Base-by-base conservation (phyloP, 805 yeast species). In the Candida jianshihensis region DNA sequence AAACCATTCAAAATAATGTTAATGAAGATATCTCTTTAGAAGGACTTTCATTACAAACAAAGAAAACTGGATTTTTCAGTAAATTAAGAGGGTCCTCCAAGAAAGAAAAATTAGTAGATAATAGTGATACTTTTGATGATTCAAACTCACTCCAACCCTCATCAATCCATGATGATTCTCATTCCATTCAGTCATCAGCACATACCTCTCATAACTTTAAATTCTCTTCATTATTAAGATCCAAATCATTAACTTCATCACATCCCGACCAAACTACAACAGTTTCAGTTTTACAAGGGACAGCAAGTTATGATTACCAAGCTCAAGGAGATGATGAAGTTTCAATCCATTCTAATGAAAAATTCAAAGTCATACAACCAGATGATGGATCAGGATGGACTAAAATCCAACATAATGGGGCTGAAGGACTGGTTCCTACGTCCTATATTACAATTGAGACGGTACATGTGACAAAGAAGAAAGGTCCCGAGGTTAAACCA, bases 301-400 rank as follows among this genome's bases (percentile, higher is more conserved):
- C 65, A 34, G 95, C 84, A 0, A 47, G 82, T 19, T 51, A 44
- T 20, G 38, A 40, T 5, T 51, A 51, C 28, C 27, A 38, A 14
- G 88, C 81, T 49, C 68, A 71, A 10, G 95, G 88, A 4, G 73
- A 68, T 18, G 97, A 88, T 52, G 97, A 92, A 60, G 64, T 78
- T 1, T 57, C 75, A 2, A 63, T 89, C 1, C 36, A 51, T 6
- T 70, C 73, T 1, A 88, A 89, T 10, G 94, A 83, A 21, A 50
- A 56, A 1, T 60, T 89, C 28, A 61, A 62, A 4, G 69, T 90
- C 4, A 37, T 79, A 0, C 78, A 73, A 34, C 62, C 63, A 2
- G 97, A 92, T 54, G 89, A 85, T 43, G 97, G 96, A 2, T 48
- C 54, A 0, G 98, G 98, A 0, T 90, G 98, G 98, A 82, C 95